Conservation (phyloP, 1,284 basidiomycete species). For the Boletus sp. region DNA sequence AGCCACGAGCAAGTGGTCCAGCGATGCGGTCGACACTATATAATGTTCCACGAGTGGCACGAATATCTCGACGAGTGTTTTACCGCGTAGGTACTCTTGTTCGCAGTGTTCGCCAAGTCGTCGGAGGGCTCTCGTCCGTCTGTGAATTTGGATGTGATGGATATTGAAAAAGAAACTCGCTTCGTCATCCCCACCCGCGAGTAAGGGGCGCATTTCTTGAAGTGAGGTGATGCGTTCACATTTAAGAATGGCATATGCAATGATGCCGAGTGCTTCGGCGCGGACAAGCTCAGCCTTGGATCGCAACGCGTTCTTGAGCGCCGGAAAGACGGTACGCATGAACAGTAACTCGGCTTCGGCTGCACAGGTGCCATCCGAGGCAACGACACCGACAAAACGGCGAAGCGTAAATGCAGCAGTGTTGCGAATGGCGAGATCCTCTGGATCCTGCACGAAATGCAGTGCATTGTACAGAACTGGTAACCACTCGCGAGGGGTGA, state of each 20-base stretch:
- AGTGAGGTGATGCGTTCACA: slow-evolving; percentile 66
- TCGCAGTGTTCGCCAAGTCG: slow-evolving; percentile 83
- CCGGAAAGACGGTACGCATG: slow-evolving; percentile 73
- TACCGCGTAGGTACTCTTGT: slow-evolving; percentile 71
- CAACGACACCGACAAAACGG: slow-evolving; percentile 71
- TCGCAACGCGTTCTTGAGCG: slow-evolving; percentile 80
- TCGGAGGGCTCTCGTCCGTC: slow-evolving; percentile 86
- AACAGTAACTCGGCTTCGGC: slow-evolving; percentile 56
- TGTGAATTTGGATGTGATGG: slow-evolving; percentile 92
- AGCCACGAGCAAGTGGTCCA: slow-evolving; percentile 91
- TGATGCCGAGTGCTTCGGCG: slow-evolving; percentile 81
- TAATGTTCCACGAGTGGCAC: slow-evolving; percentile 88
- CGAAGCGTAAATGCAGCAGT: slow-evolving; percentile 81
- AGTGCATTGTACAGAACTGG: slow-evolving; percentile 87
- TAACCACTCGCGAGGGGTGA: slow-evolving; percentile 74
- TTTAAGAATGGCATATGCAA: slow-evolving; percentile 76
- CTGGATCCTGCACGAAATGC: slow-evolving; percentile 87
- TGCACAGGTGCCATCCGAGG: slow-evolving; percentile 17
- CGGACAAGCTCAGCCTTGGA: slow-evolving; percentile 90
- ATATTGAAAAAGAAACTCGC: slow-evolving; percentile 98
- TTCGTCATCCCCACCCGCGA: slow-evolving; percentile 93
- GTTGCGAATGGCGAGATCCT: slow-evolving; percentile 87
- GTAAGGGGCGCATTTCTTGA: slow-evolving; percentile 79
- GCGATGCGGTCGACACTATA: slow-evolving; percentile 67
- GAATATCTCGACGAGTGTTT: slow-evolving; percentile 82